Base-by-base conservation (phyloP, 257 asterid species). In the Sherardia arvensis region DNA sequence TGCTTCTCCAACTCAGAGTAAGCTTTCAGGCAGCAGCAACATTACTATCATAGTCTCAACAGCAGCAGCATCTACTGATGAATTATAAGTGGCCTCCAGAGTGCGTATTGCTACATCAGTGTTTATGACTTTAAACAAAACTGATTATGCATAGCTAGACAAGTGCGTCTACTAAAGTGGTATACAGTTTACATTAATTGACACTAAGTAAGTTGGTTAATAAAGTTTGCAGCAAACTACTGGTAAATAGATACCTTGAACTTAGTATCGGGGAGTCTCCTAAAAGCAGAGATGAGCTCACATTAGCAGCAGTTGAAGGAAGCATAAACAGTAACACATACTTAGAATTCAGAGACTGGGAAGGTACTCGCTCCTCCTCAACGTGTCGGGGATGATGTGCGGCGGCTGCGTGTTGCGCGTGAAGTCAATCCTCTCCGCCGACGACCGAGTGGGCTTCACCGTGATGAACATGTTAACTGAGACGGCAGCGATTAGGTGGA, bases 91-190 rank as follows among this genome's bases (percentile, higher is more conserved):
- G 73, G 96, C 86, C 81, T 93, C 99, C 59, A 93, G 99, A 3
- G 99, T 93, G 63, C 95, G 97, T 74, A 93, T 93, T 59, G 99
- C 99, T 20, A 93, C 97, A 69, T 96, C 97, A 48, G 99, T 93
- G 87, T 93, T n/a, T n/a, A n/a, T n/a, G n/a, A n/a, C n/a, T n/a
- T n/a, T n/a, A n/a, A n/a, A n/a, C n/a, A n/a, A n/a, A n/a, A n/a
- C n/a, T n/a, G n/a, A n/a, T n/a, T n/a, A n/a, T n/a, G n/a, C n/a
- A n/a, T n/a, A n/a, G n/a, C n/a, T n/a, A n/a, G n/a, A n/a, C n/a
- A n/a, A n/a, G n/a, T n/a, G n/a, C n/a, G n/a, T n/a, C n/a, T n/a
- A n/a, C n/a, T n/a, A n/a, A n/a, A n/a, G n/a, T n/a, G n/a, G n/a
- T n/a, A n/a, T n/a, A n/a, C n/a, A n/a, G n/a, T n/a, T n/a, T n/a